Percentiles rank a stretch among this genome's conserved stretches.
Evolutionary conservation across 257 asterid species (phyloP).

Genomic region (Linaria vulgaris): DNA sequence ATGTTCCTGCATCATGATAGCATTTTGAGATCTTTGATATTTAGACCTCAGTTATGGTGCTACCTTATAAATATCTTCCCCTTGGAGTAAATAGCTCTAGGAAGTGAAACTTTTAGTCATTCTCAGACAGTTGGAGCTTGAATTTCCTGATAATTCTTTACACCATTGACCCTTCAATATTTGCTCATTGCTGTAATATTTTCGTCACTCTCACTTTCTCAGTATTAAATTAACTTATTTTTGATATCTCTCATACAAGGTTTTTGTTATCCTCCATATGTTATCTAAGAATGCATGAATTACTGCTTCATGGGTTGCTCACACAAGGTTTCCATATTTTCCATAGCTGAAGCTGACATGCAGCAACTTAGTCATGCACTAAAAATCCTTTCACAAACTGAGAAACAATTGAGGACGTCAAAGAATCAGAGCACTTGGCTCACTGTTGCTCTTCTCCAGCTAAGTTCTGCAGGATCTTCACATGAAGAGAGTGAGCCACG

Average conservation of each 20-base stretch:
- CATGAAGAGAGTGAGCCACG: constrained; percentile 41
- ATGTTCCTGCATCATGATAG: no score
- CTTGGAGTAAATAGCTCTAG: background rate
- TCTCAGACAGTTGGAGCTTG: no score
- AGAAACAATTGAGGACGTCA: constrained; percentile 73
- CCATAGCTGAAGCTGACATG: constrained; percentile 65
- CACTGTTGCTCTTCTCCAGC: constrained; percentile 75
- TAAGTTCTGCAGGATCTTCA: constrained; percentile 54
- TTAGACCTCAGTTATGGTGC: no score
- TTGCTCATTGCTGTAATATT: no score
- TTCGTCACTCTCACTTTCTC: no score
- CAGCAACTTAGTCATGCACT: constrained; percentile 79
- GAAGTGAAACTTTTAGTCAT: background rate
- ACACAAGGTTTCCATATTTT: constrained; percentile 16
- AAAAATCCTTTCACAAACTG: constrained; percentile 76
- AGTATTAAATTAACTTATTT: no score
- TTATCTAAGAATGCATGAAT: background rate
- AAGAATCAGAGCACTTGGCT: constrained; percentile 85
- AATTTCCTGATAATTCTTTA: no score
- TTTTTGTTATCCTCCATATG: no score
- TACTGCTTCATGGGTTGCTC: constrained; percentile 8
- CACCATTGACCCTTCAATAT: no score
- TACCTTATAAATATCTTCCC: no score
- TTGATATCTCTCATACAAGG: background rate
- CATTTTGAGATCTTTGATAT: no score